Percentiles rank a stretch among this genome's conserved stretches.
Evolutionary conservation across 495 filamentous ascomycete genomes (phyloP).

Genomic region (Talaromyces ruber): DNA sequence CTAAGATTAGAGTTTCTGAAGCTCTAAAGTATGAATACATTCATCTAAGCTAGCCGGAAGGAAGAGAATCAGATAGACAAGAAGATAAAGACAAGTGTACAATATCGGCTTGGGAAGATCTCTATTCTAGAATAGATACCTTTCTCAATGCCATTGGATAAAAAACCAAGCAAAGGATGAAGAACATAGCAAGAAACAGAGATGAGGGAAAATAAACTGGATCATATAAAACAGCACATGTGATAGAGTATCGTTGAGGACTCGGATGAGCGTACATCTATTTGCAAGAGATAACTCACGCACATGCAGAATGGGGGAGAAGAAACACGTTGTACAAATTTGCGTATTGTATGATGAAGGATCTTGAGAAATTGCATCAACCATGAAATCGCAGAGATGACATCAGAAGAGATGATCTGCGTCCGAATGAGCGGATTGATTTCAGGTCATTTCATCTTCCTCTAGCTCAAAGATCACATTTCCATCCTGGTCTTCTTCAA

Average conservation of each 20-base stretch:
- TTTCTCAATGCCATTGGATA: neutral
- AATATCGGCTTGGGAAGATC: neutral
- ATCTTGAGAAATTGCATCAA: slow-evolving; percentile 3
- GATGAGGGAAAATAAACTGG: neutral
- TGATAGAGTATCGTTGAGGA: neutral
- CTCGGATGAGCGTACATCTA: neutral
- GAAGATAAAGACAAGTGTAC: neutral
- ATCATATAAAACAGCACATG: neutral
- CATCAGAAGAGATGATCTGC: neutral
- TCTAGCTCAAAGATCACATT: no score
- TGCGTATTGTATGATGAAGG: slow-evolving; percentile 12
- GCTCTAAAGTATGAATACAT: slow-evolving; percentile 6
- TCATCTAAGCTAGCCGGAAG: slow-evolving; percentile 5
- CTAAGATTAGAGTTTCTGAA: no score
- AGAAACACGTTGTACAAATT: slow-evolving; percentile 2
- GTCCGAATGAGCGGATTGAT: no score
- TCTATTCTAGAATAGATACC: neutral
- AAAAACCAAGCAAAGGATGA: neutral
- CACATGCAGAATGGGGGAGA: slow-evolving; percentile 1
- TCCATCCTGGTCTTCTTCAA: no score
- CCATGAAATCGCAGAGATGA: slow-evolving; percentile 1
- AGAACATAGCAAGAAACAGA: neutral
- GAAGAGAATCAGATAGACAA: neutral
- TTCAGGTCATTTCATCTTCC: no score
- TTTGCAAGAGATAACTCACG: neutral